These are phyloP conservation scores for Boletales sp. DNA, from an alignment of 768 basidiomycete genomes.

Conservation along the genomic window DNA sequence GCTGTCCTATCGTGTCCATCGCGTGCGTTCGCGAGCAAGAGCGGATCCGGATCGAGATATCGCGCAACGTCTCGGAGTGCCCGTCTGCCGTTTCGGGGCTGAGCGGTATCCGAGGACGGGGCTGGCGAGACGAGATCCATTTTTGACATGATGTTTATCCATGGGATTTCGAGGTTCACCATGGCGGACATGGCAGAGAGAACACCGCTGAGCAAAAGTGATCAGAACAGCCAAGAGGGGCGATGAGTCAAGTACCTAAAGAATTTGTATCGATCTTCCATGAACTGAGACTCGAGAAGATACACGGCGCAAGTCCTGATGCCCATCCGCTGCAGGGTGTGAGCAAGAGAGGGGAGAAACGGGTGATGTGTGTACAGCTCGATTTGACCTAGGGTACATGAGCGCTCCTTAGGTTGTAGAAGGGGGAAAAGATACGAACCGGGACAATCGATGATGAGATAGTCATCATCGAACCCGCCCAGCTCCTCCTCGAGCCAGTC, in stretches of 20 bases:
- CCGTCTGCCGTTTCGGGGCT: constrained; percentile 69
- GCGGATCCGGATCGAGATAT: constrained; percentile 96
- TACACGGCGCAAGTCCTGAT: constrained; percentile 89
- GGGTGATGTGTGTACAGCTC: constrained; percentile 99
- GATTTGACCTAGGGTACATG: constrained; percentile 71
- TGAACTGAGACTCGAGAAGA: constrained; percentile 96
- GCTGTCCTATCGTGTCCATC: constrained; percentile 42
- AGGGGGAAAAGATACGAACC: constrained; percentile 41
- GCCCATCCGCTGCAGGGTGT: constrained; percentile 66
- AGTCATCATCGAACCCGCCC: constrained; percentile 93
- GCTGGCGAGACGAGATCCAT: constrained; percentile 85
- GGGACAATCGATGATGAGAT: constrained; percentile 89
- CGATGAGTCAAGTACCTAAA: constrained; percentile 59
- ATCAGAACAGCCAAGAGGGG: constrained; percentile 1
- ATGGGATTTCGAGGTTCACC: constrained; percentile 95
- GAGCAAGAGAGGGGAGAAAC: constrained; percentile 88
- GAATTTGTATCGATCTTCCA: constrained; percentile 99
- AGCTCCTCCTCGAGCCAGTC: constrained; percentile 98
- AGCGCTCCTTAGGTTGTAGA: constrained; percentile 4
- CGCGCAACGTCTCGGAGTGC: constrained; percentile 79
- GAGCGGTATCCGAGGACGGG: constrained; percentile 36
- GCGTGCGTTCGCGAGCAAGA: constrained; percentile 63
- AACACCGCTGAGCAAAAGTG: constrained; percentile 63
- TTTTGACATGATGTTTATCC: constrained; percentile 98
- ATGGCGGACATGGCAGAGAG: constrained; percentile 98